Base-by-base conservation (phyloP, 495 filamentous ascomycete species). In the Penicillium roqueforti region DNA sequence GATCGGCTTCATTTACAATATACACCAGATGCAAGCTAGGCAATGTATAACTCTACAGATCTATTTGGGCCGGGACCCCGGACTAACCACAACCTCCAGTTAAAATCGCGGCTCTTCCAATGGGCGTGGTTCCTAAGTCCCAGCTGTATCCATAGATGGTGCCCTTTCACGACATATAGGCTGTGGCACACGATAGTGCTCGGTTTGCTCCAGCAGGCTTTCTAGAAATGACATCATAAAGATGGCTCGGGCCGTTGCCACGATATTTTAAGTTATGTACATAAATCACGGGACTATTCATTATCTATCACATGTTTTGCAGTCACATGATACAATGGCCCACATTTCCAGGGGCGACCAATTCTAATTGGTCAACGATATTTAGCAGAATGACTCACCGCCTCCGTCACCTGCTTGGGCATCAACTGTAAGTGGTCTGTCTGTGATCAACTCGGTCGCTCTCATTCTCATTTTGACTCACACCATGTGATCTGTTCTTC, bases 351-450 rank as follows among this genome's bases (percentile, higher is more conserved):
- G 0, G 32, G n/a, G n/a, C n/a, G 3, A 34, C 32, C 16, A 36
- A 16, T 13, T 14, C 32, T 16, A 36, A 36, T 36, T 36, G 32
- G 61, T 64, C 19, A 4, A 10, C 0, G 0, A 0, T 5, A 32
- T 10, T 10, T 11, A 13, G 52, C 56, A 65, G 49, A 56, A 60
- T 1, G 1, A 22, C 38, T 53, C 60, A 60, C 57, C 58, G 58
- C 47, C 61, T 16, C 44, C 29, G n/a, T 43, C 42, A 22, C 43
- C 42, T 6, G 13, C 10, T 38, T 16, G 40, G 51, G 28, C 29
- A 25, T 43, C 19, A 31, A 37, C 6, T 28, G 6, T 14, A 31
- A 31, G 23, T 14, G 6, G n/a, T 44, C 26, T 14, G 14, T 29
- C 49, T 22, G 23, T 26, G 9, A 28, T 34, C 29, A 34, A 34